Base-by-base conservation (phyloP, 257 asterid species). In the Salvia splendens region DNA sequence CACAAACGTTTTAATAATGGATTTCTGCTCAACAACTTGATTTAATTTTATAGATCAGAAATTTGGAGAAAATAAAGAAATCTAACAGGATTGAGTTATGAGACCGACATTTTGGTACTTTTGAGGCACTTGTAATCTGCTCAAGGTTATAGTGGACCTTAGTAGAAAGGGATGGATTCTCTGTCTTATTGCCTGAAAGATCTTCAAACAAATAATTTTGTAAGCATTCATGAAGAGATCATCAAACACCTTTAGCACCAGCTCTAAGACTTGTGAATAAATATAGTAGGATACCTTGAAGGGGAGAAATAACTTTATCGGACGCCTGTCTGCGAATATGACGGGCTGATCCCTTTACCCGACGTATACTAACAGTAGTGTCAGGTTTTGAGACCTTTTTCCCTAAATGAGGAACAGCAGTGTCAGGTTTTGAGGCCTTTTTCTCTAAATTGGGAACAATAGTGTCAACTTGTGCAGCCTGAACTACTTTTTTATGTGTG, bases 81-180 rank as follows among this genome's bases (percentile, higher is more conserved):
- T 50, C 14, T 46, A 57, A 67, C 55, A 58, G 17, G 49, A 60
- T 50, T 11, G 12, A 64, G 32, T 50, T 32, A 75, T 43, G 67
- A 77, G 15, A 76, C 86, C 77, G 43, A 92, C 96, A 69, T 72
- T 85, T 83, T 73, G 81, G 75, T 11, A 67, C 75, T 79, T 68
- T 83, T 73, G 75, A 73, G 66, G 61, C 75, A 57, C 73, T 65
- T 52, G 80, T 47, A 64, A 78, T 53, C 74, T 42, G 80, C 79
- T 78, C 83, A 77, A 63, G 69, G 59, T 40, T 74, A 65, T 16
- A 49, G 33, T 67, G 68, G 50, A 62, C 83, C 40, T 73, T 71
- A 16, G 64, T 30, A 43, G 58, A 65, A 55, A 63, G 10, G 64
- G 85, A 66, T 49, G 68, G 20, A 61, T 68, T 75, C 60, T 16